Percentiles rank a stretch among this genome's conserved stretches.
phyloP scores from a whole-genome alignment of 2,329 filamentous ascomycete genomes.

The Samsoniella hepiali region DNA sequence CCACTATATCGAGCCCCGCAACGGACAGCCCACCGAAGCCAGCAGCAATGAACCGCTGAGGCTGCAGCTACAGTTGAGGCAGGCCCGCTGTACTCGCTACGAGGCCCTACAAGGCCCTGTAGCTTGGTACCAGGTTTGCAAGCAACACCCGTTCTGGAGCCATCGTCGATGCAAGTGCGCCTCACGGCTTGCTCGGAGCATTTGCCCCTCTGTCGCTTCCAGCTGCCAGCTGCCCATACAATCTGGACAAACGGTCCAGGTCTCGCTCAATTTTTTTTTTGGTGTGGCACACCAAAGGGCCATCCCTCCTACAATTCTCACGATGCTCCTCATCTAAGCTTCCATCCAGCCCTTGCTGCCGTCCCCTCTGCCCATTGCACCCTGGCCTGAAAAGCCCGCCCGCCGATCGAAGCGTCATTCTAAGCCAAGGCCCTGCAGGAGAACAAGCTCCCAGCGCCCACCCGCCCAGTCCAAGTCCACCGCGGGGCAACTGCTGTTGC shows the following conservation, averaged over 20 bases:
- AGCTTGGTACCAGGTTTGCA: background rate
- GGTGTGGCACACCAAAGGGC: slow-evolving; percentile 8
- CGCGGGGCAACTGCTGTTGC: slow-evolving; percentile 15
- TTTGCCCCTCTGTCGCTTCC: slow-evolving; percentile 14
- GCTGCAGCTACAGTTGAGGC: background rate
- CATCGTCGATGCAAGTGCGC: slow-evolving; percentile 11
- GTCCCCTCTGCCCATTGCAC: background rate
- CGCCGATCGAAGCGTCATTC: slow-evolving; percentile 9
- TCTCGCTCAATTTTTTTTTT: background rate
- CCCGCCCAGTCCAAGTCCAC: slow-evolving; percentile 13
- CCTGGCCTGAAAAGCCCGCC: background rate
- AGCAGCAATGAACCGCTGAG: background rate
- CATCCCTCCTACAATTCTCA: slow-evolving; percentile 2
- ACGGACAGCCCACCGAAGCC: background rate
- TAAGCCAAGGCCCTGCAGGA: background rate
- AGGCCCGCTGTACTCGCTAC: too few relatives aligned
- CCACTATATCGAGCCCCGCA: background rate
- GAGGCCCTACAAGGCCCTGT: background rate
- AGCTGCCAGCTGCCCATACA: background rate
- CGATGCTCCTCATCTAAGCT: slow-evolving; percentile 6
- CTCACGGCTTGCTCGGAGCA: slow-evolving; percentile 11
- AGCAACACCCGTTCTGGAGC: too few relatives aligned
- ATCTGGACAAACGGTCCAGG: background rate
- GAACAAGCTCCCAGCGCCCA: slow-evolving; percentile 6
- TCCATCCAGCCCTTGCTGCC: background rate